phyloP scores from a whole-genome alignment of 139 green algal genomes.

The Chlorella sp. region DNA sequence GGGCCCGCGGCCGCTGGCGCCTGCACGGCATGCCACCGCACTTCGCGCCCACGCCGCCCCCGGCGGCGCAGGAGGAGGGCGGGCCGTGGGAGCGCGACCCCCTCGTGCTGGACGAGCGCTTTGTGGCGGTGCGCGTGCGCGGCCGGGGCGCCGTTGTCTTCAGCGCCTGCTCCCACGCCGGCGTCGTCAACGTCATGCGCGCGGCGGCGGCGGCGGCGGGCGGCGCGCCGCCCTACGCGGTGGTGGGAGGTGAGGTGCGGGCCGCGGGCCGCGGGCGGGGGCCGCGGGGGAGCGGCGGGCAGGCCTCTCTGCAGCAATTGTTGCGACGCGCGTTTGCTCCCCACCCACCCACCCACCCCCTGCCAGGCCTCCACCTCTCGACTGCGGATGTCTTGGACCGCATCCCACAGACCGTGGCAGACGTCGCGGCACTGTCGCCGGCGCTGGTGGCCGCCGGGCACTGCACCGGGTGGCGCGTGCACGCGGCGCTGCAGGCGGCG shows the following conservation, averaged over 20 bases:
- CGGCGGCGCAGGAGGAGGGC: constrained; percentile 26
- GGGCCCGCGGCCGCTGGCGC: too few species aligned
- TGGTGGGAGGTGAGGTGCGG: constrained; percentile 47
- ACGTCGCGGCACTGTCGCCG: constrained; percentile 19
- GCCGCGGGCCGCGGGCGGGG: too few species aligned
- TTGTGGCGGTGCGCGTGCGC: constrained; percentile 35
- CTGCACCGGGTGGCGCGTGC: constrained; percentile 7
- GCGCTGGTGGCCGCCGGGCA: not conserved
- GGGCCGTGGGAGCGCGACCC: constrained; percentile 36
- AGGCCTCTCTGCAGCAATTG: not conserved
- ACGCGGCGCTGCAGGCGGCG: constrained; percentile 7
- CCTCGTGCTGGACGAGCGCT: constrained; percentile 47
- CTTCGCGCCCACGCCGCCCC: too few species aligned
- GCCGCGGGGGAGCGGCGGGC: not conserved
- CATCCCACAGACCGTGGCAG: constrained; percentile 23
- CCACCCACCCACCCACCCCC: not conserved
- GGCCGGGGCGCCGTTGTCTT: constrained; percentile 42
- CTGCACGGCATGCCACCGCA: too few species aligned
- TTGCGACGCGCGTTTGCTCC: too few species aligned
- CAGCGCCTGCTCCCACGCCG: constrained; percentile 43
- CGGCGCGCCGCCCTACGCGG: constrained; percentile 14
- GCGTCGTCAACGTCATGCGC: constrained; percentile 48
- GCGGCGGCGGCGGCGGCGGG: not conserved
- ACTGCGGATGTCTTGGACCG: constrained; percentile 16
- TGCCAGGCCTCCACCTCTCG: constrained; percentile 47